Evolutionary conservation across 305 asterid species (phyloP).

Genomic region (Fraxinus paxiana): DNA sequence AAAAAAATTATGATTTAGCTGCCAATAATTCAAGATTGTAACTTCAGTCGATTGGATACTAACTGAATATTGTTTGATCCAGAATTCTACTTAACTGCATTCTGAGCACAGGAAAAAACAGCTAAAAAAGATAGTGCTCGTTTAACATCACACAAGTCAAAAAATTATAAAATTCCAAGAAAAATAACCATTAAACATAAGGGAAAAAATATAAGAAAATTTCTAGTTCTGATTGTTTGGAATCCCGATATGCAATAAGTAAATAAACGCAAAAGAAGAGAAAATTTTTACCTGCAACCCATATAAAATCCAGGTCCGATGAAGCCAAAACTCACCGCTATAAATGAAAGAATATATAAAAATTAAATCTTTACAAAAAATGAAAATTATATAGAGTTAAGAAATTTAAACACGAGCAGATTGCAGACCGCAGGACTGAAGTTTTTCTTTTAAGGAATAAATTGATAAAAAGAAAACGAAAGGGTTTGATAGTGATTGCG

Average conservation of each 20-base stretch:
- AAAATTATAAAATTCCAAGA: not conserved
- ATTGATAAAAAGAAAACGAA: not conserved
- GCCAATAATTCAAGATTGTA: not conserved
- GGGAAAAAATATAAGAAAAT: not conserved
- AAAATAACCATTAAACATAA: not conserved
- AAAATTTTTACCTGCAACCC: conserved; percentile 25
- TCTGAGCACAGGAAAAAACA: not conserved
- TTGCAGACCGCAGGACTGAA: not conserved
- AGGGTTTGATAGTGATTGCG: conserved; percentile 1
- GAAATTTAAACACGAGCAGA: not conserved
- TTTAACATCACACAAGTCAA: conserved; percentile 7
- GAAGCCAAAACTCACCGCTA: conserved; percentile 29
- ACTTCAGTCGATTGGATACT: not conserved
- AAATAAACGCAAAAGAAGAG: not conserved
- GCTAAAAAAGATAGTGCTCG: conserved; percentile 19
- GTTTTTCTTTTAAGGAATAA: not conserved
- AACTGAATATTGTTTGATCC: not conserved
- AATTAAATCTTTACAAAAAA: conserved; percentile 10
- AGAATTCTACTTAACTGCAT: not conserved
- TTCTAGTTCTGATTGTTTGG: not conserved
- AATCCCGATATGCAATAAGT: not conserved
- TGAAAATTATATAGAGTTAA: conserved; percentile 10
- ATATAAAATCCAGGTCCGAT: conserved; percentile 13
- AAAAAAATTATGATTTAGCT: not conserved
- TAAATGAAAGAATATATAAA: conserved; percentile 18